Conservation (phyloP, 345 rosid genomes). For the Pseudoturritis turrita region DNA sequence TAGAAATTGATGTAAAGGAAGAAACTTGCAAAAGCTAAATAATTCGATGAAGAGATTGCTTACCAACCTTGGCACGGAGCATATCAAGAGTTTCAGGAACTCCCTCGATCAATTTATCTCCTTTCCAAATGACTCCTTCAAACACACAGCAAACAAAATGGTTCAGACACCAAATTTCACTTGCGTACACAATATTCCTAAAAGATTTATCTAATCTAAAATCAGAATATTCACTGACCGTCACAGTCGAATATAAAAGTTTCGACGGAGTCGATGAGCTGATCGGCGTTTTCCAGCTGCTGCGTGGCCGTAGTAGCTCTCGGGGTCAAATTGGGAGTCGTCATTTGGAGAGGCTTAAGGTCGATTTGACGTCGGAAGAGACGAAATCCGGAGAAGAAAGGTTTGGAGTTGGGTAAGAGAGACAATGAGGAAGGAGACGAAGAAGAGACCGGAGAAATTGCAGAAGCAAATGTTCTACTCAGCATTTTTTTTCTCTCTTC, state of each 20-base stretch:
- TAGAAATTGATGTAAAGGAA: not conserved
- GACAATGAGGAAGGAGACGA: constrained; percentile 7
- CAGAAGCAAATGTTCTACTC: constrained; percentile 35
- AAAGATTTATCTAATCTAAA: not conserved
- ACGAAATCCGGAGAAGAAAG: not conserved
- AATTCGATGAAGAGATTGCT: not conserved
- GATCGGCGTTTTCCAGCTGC: constrained; percentile 74
- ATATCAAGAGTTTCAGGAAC: constrained; percentile 92
- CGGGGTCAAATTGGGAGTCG: constrained; percentile 36
- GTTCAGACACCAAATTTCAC: not conserved
- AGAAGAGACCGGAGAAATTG: constrained; percentile 25
- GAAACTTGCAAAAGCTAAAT: not conserved
- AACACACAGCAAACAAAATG: not conserved
- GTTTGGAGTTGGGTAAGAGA: constrained; percentile 20
- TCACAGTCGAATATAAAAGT: constrained; percentile 96
- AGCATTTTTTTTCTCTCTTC: constrained; percentile 30
- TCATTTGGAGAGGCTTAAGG: constrained; percentile 11
- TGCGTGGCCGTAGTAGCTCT: constrained; percentile 45
- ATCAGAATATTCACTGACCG: constrained; percentile 31
- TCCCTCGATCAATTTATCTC: constrained; percentile 90
- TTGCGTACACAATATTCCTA: too few species aligned
- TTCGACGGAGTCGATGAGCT: constrained; percentile 83
- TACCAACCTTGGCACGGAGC: constrained; percentile 85
- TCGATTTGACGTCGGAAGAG: constrained; percentile 13
- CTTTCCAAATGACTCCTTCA: constrained; percentile 97